Evolutionary conservation across 805 yeast species (phyloP).

Genomic region (Wickerhamomyces bisporus): DNA sequence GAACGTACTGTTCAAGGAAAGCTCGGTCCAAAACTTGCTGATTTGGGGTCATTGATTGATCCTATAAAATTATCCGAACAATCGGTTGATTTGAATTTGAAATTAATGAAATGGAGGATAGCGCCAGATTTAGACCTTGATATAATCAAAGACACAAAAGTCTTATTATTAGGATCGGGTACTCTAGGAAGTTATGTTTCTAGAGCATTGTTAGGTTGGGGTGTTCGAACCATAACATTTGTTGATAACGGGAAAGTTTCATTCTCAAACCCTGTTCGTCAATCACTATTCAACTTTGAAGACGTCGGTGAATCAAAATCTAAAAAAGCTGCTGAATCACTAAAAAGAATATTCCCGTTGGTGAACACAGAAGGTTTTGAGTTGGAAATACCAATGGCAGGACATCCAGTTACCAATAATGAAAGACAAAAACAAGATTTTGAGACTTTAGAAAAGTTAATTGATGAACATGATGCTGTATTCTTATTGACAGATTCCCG

Average conservation of each 20-base stretch:
- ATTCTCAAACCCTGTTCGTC: conserved; percentile 93
- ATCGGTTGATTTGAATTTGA: conserved; percentile 85
- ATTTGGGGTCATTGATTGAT: conserved; percentile 73
- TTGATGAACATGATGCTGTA: conserved; percentile 66
- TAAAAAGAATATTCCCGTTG: conserved; percentile 74
- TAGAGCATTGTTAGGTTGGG: conserved; percentile 90
- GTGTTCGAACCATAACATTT: conserved; percentile 77
- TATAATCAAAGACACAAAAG: conserved; percentile 49
- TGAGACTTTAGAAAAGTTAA: conserved; percentile 44
- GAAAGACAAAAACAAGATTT: conserved; percentile 44
- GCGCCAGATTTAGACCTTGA: conserved; percentile 79
- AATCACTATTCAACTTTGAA: conserved; percentile 76
- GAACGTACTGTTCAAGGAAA: conserved; percentile 73
- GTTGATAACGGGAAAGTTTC: conserved; percentile 89
- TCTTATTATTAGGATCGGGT: conserved; percentile 89
- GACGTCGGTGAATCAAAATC: conserved; percentile 84
- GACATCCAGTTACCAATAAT: conserved; percentile 72
- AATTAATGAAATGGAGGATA: conserved; percentile 95
- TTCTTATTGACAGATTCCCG: conserved; percentile 89
- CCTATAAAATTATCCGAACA: conserved; percentile 83
- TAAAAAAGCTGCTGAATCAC: conserved; percentile 63
- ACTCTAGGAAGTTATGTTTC: conserved; percentile 92
- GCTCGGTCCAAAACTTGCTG: conserved; percentile 77
- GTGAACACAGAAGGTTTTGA: conserved; percentile 57
- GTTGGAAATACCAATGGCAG: conserved; percentile 92